Evolutionary conservation across 805 yeast species (phyloP), one percentile per base, ranked within the genome.

Genomic region (Candida manassasensis): DNA sequence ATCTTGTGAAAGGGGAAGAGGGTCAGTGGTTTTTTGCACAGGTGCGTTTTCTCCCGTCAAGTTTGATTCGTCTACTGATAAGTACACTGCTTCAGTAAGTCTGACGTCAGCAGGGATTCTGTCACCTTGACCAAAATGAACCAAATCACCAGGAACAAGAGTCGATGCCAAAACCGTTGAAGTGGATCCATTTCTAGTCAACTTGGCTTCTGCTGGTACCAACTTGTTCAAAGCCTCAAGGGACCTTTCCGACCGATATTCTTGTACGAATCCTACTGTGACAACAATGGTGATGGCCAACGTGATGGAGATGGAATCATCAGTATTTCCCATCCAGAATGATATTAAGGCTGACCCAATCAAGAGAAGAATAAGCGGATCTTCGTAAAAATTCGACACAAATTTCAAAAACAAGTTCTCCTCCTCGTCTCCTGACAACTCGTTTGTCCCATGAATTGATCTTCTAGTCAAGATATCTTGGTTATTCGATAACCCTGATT

Each of bases 261-360:
- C 99, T 63, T 93, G 99, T 21, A 93, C 89, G 63, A 93, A 93
- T 0, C 99, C 99, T 24, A 93, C 99, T 1, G 93, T 77, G 9
- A 93, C 97, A 21, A 93, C 99, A 47, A 93, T 89, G 29, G 85
- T 49, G 33, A 93, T 86, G 3, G 98, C 98, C 43, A 89, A 67
- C 0, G 97, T 81, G 48, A 93, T 93, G 46, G 93, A 81, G n/a
- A 93, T 67, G 2, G 97, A 95, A 58, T 93, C 99, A 55, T 93
- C 97, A 21, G 79, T 77, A 61, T 93, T 93, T n/a, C 96, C 96
- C 94, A 93, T 86, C 49, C 85, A 59, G 47, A 90, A 84, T 43
- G 94, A 81, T 22, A 93, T 71, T 2, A 73, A 75, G 0, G 98
- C 97, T 0, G 97, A 87, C 0, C 93, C 97, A 27, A 89, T 84